A percentile compares a stretch with the other conserved stretches of the same genome.
phyloP scores from a whole-genome alignment of 257 asterid genomes.

The Eucommia ulmoides region DNA sequence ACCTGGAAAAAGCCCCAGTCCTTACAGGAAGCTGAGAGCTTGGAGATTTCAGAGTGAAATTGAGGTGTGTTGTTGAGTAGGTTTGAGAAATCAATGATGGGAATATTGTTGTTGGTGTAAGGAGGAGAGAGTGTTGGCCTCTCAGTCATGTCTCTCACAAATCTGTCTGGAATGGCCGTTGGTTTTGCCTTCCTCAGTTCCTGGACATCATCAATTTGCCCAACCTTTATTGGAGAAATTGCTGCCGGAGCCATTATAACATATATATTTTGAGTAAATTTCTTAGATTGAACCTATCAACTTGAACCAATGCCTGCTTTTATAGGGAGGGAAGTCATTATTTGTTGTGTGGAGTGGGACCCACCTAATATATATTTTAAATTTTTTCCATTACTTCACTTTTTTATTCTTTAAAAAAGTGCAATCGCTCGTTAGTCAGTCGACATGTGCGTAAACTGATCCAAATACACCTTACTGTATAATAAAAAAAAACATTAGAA shows the following conservation, averaged over 20 bases:
- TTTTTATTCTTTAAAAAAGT: too few species aligned
- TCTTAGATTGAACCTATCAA: not conserved
- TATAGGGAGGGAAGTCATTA: too few species aligned
- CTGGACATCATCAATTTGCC: slow-evolving; percentile 92
- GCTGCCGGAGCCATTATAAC: slow-evolving; percentile 52
- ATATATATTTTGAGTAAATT: not conserved
- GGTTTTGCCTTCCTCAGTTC: slow-evolving; percentile 47
- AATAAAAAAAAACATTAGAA: too few species aligned
- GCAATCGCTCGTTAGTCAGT: too few species aligned
- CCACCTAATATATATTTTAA: too few species aligned
- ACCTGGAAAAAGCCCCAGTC: slow-evolving; percentile 99
- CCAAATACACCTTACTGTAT: too few species aligned
- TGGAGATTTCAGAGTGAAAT: slow-evolving; percentile 34
- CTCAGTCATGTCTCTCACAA: slow-evolving; percentile 51
- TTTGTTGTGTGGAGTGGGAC: too few species aligned
- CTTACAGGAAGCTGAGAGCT: slow-evolving; percentile 56
- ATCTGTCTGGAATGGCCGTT: slow-evolving; percentile 58
- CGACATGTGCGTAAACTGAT: too few species aligned
- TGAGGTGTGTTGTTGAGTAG: slow-evolving; percentile 43
- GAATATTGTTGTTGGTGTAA: slow-evolving; percentile 26
- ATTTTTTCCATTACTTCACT: too few species aligned
- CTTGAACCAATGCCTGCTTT: slow-evolving; percentile 20
- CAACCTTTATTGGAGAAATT: slow-evolving; percentile 43
- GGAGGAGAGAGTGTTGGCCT: slow-evolving; percentile 34
- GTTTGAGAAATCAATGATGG: slow-evolving; percentile 66